A percentile compares a stretch with the other conserved stretches of the same genome.
phyloP scores from a whole-genome alignment of 148 eudicot genomes.

The Diospyros lotus region DNA sequence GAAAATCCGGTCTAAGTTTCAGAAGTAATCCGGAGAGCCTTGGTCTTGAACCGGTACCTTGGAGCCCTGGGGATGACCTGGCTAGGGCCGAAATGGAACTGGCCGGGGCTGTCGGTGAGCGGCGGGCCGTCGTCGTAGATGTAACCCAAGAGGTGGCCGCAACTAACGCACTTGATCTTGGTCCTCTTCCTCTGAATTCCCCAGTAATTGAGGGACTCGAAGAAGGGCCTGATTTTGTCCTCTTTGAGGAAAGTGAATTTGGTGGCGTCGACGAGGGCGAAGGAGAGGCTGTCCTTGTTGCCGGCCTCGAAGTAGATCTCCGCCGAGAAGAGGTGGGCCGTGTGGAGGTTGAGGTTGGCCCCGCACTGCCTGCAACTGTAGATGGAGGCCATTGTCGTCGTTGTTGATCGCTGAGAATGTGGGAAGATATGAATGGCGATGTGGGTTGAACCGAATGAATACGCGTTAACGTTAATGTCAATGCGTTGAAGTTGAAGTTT shows the following conservation, averaged over 20 bases:
- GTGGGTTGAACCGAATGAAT: too few species aligned
- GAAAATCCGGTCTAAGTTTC: conserved; percentile 25
- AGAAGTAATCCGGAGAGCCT: conserved; percentile 38
- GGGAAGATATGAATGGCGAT: not conserved
- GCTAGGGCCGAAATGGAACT: conserved; percentile 74
- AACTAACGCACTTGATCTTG: conserved; percentile 55
- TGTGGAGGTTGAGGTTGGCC: conserved; percentile 51
- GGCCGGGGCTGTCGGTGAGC: conserved; percentile 40
- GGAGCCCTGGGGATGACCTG: conserved; percentile 74
- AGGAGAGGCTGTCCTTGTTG: conserved; percentile 73
- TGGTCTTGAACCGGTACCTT: conserved; percentile 69
- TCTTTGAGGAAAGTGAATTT: conserved; percentile 55
- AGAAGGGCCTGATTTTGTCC: conserved; percentile 73
- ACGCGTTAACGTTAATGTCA: too few species aligned
- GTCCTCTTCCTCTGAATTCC: conserved; percentile 74
- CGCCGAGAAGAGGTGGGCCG: conserved; percentile 53
- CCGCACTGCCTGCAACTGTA: conserved; percentile 72
- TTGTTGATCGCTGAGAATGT: conserved; percentile 10
- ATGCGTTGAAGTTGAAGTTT: too few species aligned
- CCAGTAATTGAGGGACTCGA: conserved; percentile 84
- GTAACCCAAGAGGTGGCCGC: conserved; percentile 50
- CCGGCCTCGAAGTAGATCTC: conserved; percentile 92
- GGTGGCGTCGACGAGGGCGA: conserved; percentile 51
- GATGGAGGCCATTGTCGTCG: conserved; percentile 61
- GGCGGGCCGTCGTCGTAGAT: conserved; percentile 86